A percentile compares a stretch with the other conserved stretches of the same genome.
Conservation (phyloP, 352 stramenopile genomes). For the Pythium folliculosum region DNA sequence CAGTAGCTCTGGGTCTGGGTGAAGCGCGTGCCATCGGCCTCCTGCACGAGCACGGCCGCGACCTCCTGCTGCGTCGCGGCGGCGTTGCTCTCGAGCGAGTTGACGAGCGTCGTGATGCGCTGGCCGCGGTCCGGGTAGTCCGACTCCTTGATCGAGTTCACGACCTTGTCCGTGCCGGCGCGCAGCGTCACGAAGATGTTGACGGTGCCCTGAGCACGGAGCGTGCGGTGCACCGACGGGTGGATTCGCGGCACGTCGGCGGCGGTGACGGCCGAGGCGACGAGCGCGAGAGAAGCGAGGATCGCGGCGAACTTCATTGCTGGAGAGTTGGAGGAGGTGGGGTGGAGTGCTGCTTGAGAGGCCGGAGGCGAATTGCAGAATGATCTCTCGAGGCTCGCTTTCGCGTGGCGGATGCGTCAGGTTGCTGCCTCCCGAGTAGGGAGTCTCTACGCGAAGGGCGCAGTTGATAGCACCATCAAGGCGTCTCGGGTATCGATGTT, state of each 20-base stretch:
- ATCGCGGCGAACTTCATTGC: conserved; percentile 6
- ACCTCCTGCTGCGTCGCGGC: conserved; percentile 16
- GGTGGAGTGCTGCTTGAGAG: conserved; percentile 7
- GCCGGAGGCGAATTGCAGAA: conserved; percentile 13
- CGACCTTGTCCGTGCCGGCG: conserved; percentile 6
- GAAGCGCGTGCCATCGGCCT: conserved; percentile 10
- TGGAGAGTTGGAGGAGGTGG: not conserved
- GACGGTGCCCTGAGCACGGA: conserved; percentile 27
- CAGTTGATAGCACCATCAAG: too few species aligned
- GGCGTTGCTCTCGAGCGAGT: conserved; percentile 11
- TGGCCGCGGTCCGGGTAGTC: conserved; percentile 14
- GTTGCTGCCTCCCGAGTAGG: too few species aligned
- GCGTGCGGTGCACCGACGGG: conserved; percentile 28
- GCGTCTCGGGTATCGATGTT: too few species aligned
- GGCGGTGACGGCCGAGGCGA: not conserved
- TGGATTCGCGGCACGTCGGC: not conserved
- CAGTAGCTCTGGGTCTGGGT: conserved; percentile 20
- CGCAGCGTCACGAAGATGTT: conserved; percentile 37
- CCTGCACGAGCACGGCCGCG: conserved; percentile 14
- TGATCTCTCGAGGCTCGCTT: too few species aligned
- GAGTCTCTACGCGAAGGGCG: too few species aligned
- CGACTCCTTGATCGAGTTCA: conserved; percentile 16
- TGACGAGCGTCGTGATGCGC: conserved; percentile 16
- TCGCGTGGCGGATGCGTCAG: too few species aligned
- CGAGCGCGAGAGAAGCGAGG: not conserved